Base-by-base conservation (phyloP, 2,329 filamentous ascomycete species). In the Arthrobotrys iridis region DNA sequence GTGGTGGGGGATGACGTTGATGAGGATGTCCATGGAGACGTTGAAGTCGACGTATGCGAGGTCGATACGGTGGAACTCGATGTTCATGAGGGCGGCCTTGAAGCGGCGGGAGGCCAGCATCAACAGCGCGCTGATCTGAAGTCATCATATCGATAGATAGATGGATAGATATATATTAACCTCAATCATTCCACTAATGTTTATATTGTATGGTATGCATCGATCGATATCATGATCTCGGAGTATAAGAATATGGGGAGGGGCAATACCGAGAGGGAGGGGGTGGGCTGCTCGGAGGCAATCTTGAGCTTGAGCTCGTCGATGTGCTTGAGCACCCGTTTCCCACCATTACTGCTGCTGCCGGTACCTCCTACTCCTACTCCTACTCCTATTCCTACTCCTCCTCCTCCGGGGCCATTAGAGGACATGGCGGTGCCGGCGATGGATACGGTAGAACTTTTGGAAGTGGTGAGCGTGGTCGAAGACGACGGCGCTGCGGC, bases 41-140 rank as follows among this genome's bases (percentile, higher is more conserved):
- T 98, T 86, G 80, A 94, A 98, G 76, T 96, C 91, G 77, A 91
- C 88, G 65, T 96, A 90, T 2, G 93, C 93, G 37, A 88, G 82
- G 80, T 95, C 93, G 3, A 89, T 88, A 35, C 88, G 85, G 24
- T 87, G 84, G 82, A 91, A 90, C 75, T 87, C 87, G 71, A 89
- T 85, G 41, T 76, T 71, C 72, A 79, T 65, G 10, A 65, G 35
- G 7, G 65, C 45, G 7, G 43, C 48, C 35, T 65, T 65, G 28
- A 40, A 76, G 37, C 65, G 57, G 4, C 60, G 48, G 7, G 35
- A 41, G 10, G 64, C 64, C 4, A 71, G 41, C 41, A 71, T 37
- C 2, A 71, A n/a, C 24, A 76, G 59, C 11, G 65, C 52, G 1
- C 41, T 22, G 15, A 76, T 76, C 72, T 76, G n/a, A n/a, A 35